Evolutionary conservation across 1,284 basidiomycete species (phyloP).

Genomic region (Stygiomarasmius scandens): DNA sequence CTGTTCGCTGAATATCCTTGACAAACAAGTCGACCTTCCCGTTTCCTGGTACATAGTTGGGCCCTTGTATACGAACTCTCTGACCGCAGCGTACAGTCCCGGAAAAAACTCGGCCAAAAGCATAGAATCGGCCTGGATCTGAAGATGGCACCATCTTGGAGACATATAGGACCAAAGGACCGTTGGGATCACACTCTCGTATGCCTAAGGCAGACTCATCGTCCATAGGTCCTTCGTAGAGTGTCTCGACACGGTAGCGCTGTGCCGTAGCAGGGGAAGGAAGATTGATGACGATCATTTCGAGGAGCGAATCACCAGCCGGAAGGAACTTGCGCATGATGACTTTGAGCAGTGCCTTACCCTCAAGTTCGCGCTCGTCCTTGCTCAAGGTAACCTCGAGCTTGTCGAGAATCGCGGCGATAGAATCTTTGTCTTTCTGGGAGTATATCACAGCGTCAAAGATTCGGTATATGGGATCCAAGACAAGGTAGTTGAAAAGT

Average conservation of each 20-base stretch:
- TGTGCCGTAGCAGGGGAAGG: conserved; percentile 97
- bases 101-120: conserved; percentile 99
- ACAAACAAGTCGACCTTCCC: conserved; percentile 99
- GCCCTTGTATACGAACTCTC: conserved; percentile 99
- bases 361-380: conserved; percentile 95
- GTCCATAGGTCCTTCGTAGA: conserved; percentile 99
- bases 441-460: conserved; percentile 99
- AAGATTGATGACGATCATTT: conserved; percentile 99
- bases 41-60: conserved; percentile 92
- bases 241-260: conserved; percentile 98
- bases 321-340: conserved; percentile 99
- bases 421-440: conserved; percentile 96
- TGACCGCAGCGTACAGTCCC: conserved; percentile 97
- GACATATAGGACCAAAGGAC: conserved; percentile 97
- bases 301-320: conserved; percentile 96
- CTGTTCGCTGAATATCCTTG: conserved; percentile 98
- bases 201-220: conserved; percentile 99
- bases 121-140: conserved; percentile 99
- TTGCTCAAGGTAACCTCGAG: conserved; percentile 91
- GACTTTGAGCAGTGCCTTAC: conserved; percentile 96
- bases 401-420: conserved; percentile 90
- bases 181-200: conserved; percentile 97
- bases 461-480: conserved; percentile 99
- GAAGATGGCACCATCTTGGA: conserved; percentile 99
- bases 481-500: conserved; percentile 95